Base-by-base conservation (phyloP, 148 eudicot genomes). In the Silene conica region DNA sequence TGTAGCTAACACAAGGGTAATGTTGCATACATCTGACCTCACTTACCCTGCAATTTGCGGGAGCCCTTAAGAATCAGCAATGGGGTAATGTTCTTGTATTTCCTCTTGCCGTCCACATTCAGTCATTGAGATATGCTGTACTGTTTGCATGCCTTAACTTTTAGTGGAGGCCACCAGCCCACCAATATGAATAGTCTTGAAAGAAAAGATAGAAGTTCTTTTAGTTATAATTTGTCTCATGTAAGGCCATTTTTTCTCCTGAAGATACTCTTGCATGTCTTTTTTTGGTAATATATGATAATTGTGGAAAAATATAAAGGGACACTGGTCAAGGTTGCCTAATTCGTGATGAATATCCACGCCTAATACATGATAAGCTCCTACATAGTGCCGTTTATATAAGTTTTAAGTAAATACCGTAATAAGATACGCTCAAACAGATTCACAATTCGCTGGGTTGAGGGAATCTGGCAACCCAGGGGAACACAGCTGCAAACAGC, bases 131-230 rank as follows among this genome's bases (percentile, higher is more conserved):
- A 58, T 73, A 34, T 78, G 76, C 48, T 65, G 60, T 78, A 72
- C 48, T 65, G 60, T 67, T 78, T 63, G 67, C 72, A 59, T 66
- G 62, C 76, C 68, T 78, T 67, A 58, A 65, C 72, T 73, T 66
- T 50, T 66, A 67, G 59, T 78, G 76, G 71, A 67, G 45, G 76
- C 66, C 76, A 78, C 72, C 46, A 67, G 45, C 72, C 66, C 80
- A 78, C 72, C 46, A 67, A 41, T 8, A 65, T 57, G 20, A 59
- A 67, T 18, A 26, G 21, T 1, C 38, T 73, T 72, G 26, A 70
- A 57, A 66, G 70, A 28, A 67, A 67, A 67, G 54, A 43, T 22
- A 72, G 26, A 19, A 26, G 25, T 58, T 58, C 26, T 67, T 50
- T 57, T 19, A 23, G 45, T 62, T 25, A 64, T 52, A 50, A 28